Evolutionary conservation across 805 yeast genomes (phyloP).

Genomic region (Yarrowia osloensis): DNA sequence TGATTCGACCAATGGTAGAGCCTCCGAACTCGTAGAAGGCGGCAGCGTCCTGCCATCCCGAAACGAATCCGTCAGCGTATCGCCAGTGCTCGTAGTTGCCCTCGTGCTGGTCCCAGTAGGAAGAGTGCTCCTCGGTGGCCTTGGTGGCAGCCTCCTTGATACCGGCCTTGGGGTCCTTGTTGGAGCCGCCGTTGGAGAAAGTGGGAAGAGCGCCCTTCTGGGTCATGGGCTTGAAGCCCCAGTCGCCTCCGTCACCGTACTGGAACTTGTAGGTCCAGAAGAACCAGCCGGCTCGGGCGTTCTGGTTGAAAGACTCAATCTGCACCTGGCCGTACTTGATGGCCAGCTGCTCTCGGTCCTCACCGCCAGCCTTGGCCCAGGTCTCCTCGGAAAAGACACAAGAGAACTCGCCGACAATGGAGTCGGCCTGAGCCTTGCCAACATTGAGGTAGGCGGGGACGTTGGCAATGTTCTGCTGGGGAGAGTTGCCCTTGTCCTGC

Average conservation of each 20-base stretch:
- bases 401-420: conserved; percentile 86
- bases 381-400: conserved; percentile 78
- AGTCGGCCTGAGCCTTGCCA: conserved; percentile 51
- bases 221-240: conserved; percentile 85
- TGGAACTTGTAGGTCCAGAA: conserved; percentile 92
- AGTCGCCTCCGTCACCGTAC: conserved; percentile 91
- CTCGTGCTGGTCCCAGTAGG: conserved; percentile 70
- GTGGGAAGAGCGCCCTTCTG: conserved; percentile 59
- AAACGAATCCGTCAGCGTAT: conserved; percentile 72
- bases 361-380: conserved; percentile 57
- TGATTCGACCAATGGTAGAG: conserved; percentile 70
- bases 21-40: conserved; percentile 69
- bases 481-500: conserved; percentile 63
- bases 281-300: conserved; percentile 70
- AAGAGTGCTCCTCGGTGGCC: conserved; percentile 51
- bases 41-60: conserved; percentile 74
- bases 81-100: conserved; percentile 79
- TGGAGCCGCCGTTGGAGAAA: conserved; percentile 36
- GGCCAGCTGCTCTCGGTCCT: conserved; percentile 58
- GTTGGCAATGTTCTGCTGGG: conserved; percentile 62
- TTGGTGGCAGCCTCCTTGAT: conserved; percentile 46
- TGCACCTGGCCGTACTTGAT: conserved; percentile 63
- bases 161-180: conserved; percentile 36
- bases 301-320: conserved; percentile 48
- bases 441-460: conserved; percentile 40